Evolutionary conservation across 805 yeast genomes (phyloP), one percentile per base, ranked within the genome.

Genomic region (Suhomyces emberorum): DNA sequence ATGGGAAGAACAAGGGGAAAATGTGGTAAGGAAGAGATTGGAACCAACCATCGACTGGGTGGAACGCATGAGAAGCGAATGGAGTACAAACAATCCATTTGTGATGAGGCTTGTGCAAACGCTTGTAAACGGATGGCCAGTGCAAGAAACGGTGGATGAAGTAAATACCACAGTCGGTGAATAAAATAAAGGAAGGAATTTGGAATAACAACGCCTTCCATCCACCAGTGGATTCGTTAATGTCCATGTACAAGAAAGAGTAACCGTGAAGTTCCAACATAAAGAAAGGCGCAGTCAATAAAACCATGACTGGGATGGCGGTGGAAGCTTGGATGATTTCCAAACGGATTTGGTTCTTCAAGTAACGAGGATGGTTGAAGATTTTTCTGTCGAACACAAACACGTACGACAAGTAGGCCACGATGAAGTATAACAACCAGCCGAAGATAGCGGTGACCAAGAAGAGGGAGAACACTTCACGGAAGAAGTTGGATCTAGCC

Each of bases 61-160:
- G 96, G 88, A 93, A 93, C 17, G 98, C 97, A 57, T 89, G 97
- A 7, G 96, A 87, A 0, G 98, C 98, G 66, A 83, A 93, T 29
- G 98, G 98, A 7, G 98, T 91, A 43, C 98, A 91, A 27, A 93
- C 96, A 49, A 93, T 79, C 98, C 98, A 93, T 68, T 93, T 93
- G 75, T 93, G 98, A 64, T 93, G 98, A 9, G 97, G 97, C 69
- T 93, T 93, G 70, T 93, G 98, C 44, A 93, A 69, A 17, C 54
- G 61, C 69, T 83, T 89, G 77, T 93, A 93, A 27, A 93, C 82
- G 12, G 72, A 49, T 15, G 96, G 97, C 87, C 93, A 88, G 61
- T 93, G 98, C 54, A 93, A 74, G 76, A 86, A 77, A 58, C 98
- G 80, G 68, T 93, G 98, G 50, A 88, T 83, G 55, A 84, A 72